Base-by-base conservation (phyloP, 176 grass and related monocot species). In the Triticum urartu region DNA sequence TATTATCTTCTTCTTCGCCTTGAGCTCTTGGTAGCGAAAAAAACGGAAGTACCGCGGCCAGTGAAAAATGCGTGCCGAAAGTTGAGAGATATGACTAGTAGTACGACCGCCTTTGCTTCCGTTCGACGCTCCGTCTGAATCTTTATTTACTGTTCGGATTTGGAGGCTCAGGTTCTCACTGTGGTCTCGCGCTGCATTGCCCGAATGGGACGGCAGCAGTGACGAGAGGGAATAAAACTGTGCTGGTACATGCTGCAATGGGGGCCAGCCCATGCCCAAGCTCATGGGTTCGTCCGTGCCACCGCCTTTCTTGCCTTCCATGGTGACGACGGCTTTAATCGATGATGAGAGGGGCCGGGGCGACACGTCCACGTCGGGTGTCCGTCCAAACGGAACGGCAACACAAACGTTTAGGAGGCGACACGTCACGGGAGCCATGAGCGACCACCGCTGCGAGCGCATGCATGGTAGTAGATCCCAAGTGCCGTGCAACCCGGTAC, bases 271-370 rank as follows among this genome's bases (percentile, higher is more conserved):
- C 32, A 43, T 18, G 64, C 61, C 11, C 61, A 72, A 24, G 36
- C 33, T 87, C 58, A 7, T 47, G 10, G 69, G 50, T 47, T 0
- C 34, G 14, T 20, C 13, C 18, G 76, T 70, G 83, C 64, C 77
- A 15, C 68, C 12, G 11, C 68, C 81, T 88, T 89, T 92, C 89
- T 69, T 42, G 90, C 69, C 69, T 11, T 34, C 82, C 75, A 88
- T 90, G 71, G 80, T 92, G 87, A 90, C 90, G 87, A 90, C 81
- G 85, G 25, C 77, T 90, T 90, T 79, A 92, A 86, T 75, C 88
- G 74, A 79, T 80, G 65, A 35, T 42, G 40, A 48, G 61, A 45
- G 7, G 62, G 52, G n/a, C 56, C 6, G 56, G 3, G 18, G 56
- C 56, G 18, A 21, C 56, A 54, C 20, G 56, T 21, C 56, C 18